Base-by-base conservation (phyloP, 2,329 filamentous ascomycete species). In the Clonostachys chloroleuca region DNA sequence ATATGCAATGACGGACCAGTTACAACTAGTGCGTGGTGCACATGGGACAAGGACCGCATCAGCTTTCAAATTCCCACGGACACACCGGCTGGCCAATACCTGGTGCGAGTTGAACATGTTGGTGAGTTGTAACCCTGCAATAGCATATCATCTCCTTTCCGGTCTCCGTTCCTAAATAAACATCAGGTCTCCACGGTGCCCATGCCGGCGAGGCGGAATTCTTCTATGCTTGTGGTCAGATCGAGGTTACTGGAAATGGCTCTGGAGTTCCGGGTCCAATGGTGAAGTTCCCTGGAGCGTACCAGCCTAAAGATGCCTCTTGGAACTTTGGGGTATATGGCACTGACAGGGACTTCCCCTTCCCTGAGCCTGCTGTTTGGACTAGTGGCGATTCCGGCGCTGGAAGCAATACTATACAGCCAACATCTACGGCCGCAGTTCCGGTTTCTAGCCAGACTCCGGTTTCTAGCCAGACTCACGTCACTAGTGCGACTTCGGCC, bases 81-180 rank as follows among this genome's bases (percentile, higher is more conserved):
- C 41, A 47, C 56, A n/a, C 44, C 49, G 24, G 40, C 52, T 17
- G 55, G 55, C 24, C 48, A 58, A 44, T 58, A 58, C 47, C 54
- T 58, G 16, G 45, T 58, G 42, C 57, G 62, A 46, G 58, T 55
- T 44, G 61, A 65, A 54, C 57, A 64, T 42, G 57, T 65, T 41
- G 62, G 60, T 52, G 13, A 30, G 24, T 30, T 30, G 2, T 30
- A 30, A 30, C 24, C 24, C 24, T 30, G 3, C 4, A 2, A 30
- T 30, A 30, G 9, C 3, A 30, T 10, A 30, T 30, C 24, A 10
- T 1, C 2, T 1, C 8, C 24, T 30, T 30, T 30, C 8, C 9
- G 24, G 3, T 4, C 24, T 10, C 24, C 8, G 8, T 30, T 30
- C 10, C 24, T 30, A 30, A 30, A 10, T 30, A 10, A 30, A 6